Evolutionary conservation across 768 basidiomycete species (phyloP).

Genomic region (Lentinula boryana): DNA sequence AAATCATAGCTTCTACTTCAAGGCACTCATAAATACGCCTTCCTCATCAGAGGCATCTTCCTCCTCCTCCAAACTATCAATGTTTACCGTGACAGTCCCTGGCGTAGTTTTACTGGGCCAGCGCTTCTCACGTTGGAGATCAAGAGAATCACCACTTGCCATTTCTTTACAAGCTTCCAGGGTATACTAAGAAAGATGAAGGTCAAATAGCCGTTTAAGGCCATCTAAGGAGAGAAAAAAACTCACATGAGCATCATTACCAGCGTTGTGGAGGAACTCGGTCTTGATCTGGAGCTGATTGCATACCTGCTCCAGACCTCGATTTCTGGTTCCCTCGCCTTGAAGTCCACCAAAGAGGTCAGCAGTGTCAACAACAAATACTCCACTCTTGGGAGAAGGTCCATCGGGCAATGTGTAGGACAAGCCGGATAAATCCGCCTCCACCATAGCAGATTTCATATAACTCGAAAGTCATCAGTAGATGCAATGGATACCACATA

Average conservation of each 20-base stretch:
- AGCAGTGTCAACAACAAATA: constrained; percentile 68
- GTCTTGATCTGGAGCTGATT: constrained; percentile 54
- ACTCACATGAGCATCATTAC: constrained; percentile 79
- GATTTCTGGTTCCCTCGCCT: constrained; percentile 48
- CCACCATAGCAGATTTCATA: constrained; percentile 43
- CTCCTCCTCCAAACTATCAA: constrained; percentile 41
- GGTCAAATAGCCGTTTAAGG: constrained; percentile 1
- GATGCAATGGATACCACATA: not conserved
- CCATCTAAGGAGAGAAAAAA: not conserved
- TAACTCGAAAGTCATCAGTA: constrained; percentile 28
- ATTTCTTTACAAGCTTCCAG: constrained; percentile 60
- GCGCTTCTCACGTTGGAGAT: constrained; percentile 69
- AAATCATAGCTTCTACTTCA: not conserved
- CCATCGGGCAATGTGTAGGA: constrained; percentile 53
- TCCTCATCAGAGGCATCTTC: constrained; percentile 17
- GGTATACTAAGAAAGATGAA: constrained; percentile 49
- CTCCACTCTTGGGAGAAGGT: constrained; percentile 37
- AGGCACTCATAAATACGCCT: not conserved
- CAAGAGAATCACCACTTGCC: constrained; percentile 69
- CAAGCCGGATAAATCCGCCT: constrained; percentile 46
- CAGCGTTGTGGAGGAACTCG: constrained; percentile 70
- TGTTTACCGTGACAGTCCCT: constrained; percentile 47
- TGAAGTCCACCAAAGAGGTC: constrained; percentile 72
- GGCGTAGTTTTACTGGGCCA: constrained; percentile 62
- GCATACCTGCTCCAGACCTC: constrained; percentile 58